Percentiles rank a stretch among this genome's conserved stretches.
Conservation (phyloP, 768 basidiomycete genomes). For the Tylopilus vinaceipallidus region DNA sequence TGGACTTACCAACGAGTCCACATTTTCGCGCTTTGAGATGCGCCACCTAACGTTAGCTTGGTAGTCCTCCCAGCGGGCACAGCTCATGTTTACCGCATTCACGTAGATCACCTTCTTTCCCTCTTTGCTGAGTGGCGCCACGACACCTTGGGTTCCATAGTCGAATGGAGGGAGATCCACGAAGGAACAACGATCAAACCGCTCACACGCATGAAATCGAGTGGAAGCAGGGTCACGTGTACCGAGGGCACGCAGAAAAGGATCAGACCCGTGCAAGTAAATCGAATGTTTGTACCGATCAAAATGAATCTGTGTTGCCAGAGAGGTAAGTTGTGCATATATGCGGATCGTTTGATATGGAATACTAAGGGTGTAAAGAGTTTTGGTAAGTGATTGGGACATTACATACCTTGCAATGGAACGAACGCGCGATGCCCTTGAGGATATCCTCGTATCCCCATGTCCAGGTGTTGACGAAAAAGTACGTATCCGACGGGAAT, state of each 20-base stretch:
- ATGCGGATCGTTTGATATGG: background rate
- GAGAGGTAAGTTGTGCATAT: conserved; percentile 9
- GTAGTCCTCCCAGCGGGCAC: conserved; percentile 53
- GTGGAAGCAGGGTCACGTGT: conserved; percentile 61
- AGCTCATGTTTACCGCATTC: conserved; percentile 77
- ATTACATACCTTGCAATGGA: conserved; percentile 53
- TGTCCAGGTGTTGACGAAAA: conserved; percentile 94
- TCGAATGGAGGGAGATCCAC: conserved; percentile 43
- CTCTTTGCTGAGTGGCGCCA: conserved; percentile 37
- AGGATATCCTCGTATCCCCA: conserved; percentile 95
- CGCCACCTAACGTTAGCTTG: conserved; percentile 38
- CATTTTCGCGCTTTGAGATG: conserved; percentile 42
- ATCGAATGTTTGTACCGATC: conserved; percentile 84
- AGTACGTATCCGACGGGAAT: conserved; percentile 63
- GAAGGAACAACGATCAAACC: conserved; percentile 67
- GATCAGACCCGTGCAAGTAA: conserved; percentile 56
- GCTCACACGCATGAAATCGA: conserved; percentile 93
- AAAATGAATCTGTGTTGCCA: conserved; percentile 66
- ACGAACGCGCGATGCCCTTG: conserved; percentile 67
- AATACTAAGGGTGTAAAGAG: background rate
- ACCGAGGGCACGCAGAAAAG: conserved; percentile 56
- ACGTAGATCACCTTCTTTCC: conserved; percentile 74
- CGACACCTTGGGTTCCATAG: conserved; percentile 3
- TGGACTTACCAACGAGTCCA: conserved; percentile 61
- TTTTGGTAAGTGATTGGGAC: background rate